Evolutionary conservation across 768 basidiomycete species (phyloP).

Genomic region (Russula earlei): DNA sequence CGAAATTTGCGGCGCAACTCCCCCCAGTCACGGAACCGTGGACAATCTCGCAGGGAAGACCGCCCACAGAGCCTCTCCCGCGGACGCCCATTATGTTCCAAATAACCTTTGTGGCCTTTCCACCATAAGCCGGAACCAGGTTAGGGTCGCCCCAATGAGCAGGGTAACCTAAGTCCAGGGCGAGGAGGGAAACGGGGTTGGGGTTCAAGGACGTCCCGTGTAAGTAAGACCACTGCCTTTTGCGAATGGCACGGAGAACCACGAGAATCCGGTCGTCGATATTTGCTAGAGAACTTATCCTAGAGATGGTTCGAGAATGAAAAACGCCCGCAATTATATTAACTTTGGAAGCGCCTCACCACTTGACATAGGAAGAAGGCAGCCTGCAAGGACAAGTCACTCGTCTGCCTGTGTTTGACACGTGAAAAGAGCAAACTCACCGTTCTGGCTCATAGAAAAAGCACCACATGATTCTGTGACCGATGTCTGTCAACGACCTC

Average conservation of each 20-base stretch:
- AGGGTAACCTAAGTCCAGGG: slow-evolving; percentile 50
- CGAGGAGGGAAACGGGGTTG: slow-evolving; percentile 36
- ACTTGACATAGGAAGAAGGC: slow-evolving; percentile 61
- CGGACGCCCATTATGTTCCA: slow-evolving; percentile 52
- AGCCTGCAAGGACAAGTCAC: slow-evolving; percentile 30
- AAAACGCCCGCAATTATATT: background rate
- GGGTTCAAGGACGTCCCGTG: slow-evolving; percentile 32
- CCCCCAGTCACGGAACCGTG: slow-evolving; percentile 48
- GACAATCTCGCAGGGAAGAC: slow-evolving; percentile 67
- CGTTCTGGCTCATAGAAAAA: slow-evolving; percentile 71
- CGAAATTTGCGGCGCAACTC: slow-evolving; percentile 54
- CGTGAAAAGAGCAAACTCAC: slow-evolving; percentile 27
- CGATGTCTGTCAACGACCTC: background rate
- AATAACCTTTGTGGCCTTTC: slow-evolving; percentile 35
- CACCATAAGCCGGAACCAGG: slow-evolving; percentile 54
- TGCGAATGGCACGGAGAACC: slow-evolving; percentile 44
- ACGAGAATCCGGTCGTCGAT: slow-evolving; percentile 52
- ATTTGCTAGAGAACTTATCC: slow-evolving; percentile 62
- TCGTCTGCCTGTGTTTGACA: background rate
- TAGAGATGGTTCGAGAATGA: slow-evolving; percentile 17
- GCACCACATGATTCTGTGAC: slow-evolving; percentile 76
- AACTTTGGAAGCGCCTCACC: slow-evolving; percentile 30
- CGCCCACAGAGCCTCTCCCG: slow-evolving; percentile 48
- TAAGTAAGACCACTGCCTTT: slow-evolving; percentile 52
- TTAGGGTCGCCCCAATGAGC: slow-evolving; percentile 54